Evolutionary conservation across 768 basidiomycete species (phyloP), one percentile per base, ranked within the genome.

Genomic region (Tulasnella sp.): DNA sequence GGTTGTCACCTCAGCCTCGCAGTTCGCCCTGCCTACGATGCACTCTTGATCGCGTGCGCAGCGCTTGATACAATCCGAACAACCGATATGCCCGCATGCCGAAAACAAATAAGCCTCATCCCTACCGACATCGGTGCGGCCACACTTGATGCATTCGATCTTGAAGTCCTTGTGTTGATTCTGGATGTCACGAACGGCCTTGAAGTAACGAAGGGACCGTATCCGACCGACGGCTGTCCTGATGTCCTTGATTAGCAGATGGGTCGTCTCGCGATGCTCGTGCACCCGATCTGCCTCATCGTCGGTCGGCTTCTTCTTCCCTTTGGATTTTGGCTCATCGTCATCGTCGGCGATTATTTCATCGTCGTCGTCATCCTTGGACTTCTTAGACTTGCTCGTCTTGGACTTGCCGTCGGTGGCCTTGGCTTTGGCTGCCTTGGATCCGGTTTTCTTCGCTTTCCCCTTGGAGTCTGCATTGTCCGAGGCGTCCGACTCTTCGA

Each of bases 161-260:
- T 74, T 72, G 17, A 49, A 59, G 49, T 44, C 30, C 27, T 29
- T 24, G 67, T 55, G 11, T 19, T 70, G 64, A 5, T 80, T 84
- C 69, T 96, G 92, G 44, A 94, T 76, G 65, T 93, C 88, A 44
- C 90, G 86, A 43, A 96, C 90, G 54, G 87, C 86, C 5, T 80
- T 88, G 74, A 97, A 96, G 73, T 91, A 96, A 45, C 93, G 87
- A 34, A 90, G 76, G 1, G 93, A 96, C 45, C 93, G 84, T 50
- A 89, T 82, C 51, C 93, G 86, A 29, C 90, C 91, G 26, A 89
- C 84, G 52, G 95, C 80, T 70, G 96, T 94, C 70, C 92, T 93
- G 32, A 81, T 82, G 48, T 96, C 73, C 50, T 84, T 80, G 48
- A 91, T 82, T 58, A 95, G 85, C 48, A 85, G 81, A 69, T 95